These are phyloP conservation scores for Dendrostoma leiphaemia DNA, from an alignment of 2,329 filamentous ascomycete genomes.

Conservation along the genomic window DNA sequence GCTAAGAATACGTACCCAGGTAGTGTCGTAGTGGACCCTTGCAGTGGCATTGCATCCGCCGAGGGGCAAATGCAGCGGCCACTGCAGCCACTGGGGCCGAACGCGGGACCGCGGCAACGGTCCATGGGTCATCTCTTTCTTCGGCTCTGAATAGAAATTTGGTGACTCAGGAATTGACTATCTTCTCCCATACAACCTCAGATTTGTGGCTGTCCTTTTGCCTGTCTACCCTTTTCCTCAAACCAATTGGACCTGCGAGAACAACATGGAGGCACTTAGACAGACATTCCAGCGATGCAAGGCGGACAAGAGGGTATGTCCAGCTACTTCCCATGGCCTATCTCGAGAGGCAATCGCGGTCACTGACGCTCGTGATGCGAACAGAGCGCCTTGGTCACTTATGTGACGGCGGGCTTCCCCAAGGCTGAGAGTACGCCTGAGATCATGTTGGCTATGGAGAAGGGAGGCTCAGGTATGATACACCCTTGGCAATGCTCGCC, in stretches of 20 bases:
- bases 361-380: conserved; percentile 9
- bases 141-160: conserved; percentile 13
- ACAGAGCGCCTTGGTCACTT: conserved; percentile 84
- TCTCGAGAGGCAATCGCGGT: conserved; percentile 2
- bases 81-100: no score
- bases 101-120: not conserved
- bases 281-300: conserved; percentile 61
- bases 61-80: conserved; percentile 1
- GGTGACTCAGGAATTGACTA: conserved; percentile 16
- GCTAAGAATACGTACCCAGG: not conserved
- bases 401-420: conserved; percentile 93
- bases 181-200: not conserved
- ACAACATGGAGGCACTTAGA: conserved; percentile 55
- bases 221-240: not conserved
- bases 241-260: conserved; percentile 10
- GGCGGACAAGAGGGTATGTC: conserved; percentile 55
- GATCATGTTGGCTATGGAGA: conserved; percentile 85
- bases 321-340: not conserved
- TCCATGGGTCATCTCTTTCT: not conserved
- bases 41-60: not conserved
- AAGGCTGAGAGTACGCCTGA: conserved; percentile 77
- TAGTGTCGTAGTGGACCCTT: not conserved
- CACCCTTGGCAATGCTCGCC: not conserved
- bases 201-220: not conserved
- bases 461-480: conserved; percentile 77